Base-by-base conservation (phyloP, 1,284 basidiomycete species). In the Ustilago shanxiensis region DNA sequence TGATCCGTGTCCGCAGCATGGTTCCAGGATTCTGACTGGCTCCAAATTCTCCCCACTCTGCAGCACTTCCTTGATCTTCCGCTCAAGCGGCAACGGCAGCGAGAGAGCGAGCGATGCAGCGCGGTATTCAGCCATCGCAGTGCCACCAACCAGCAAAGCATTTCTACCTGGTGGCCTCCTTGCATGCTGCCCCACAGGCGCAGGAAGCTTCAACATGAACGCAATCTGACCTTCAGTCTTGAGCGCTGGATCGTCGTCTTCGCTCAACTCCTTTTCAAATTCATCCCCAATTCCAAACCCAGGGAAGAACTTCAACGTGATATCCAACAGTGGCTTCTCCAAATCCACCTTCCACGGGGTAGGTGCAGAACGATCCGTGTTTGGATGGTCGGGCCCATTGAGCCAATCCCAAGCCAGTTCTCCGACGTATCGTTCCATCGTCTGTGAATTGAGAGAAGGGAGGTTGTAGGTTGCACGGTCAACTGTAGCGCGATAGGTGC, bases 391-490 rank as follows among this genome's bases (percentile, higher is more conserved):
- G 9, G 52, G 52, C 0, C 77, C 71, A 51, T 75, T 75, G 61
- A 76, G 73, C 69, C 67, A 76, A 39, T 58, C 59, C 72, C 72
- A 79, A 2, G 73, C 72, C 7, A 77, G 61, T 20, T 78, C 72
- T 55, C 77, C 78, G 0, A 83, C 60, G 33, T 83, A 66, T 3
- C 72, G 60, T 50, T 81, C 79, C 53, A 85, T 67, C 13, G 65
- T 57, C 26, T 60, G 62, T 22, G 80, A 76, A 60, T 77, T 83
- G 39, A 85, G 65, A 13, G 73, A 79, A 3, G 83, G 83, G 14
- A 85, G 60, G 55, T 80, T 72, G 72, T 83, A 85, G n/a, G 76
- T 79, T 16, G 75, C 76, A 6, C 83, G 72, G 37, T 85, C 83
- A 39, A 83, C 81, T 2, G 54, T 64, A 2, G 76, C 79, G 24